Evolutionary conservation across 495 filamentous ascomycete genomes (phyloP).

Genomic region (Bacidia gigantensis): DNA sequence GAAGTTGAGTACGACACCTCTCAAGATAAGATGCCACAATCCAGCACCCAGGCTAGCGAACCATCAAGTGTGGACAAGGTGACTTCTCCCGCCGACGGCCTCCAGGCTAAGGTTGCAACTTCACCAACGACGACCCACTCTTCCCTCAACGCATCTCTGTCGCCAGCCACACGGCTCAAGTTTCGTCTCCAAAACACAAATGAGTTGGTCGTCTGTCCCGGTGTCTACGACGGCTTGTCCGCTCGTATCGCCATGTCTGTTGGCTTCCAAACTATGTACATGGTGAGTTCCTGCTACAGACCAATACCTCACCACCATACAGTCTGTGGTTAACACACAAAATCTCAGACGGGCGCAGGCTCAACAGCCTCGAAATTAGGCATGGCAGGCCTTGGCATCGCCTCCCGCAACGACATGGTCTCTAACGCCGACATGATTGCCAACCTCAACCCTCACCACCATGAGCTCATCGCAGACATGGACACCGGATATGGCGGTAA

Average conservation of each 20-base stretch:
- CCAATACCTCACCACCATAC: too few species aligned
- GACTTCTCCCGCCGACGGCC: background rate
- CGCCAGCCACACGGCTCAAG: slow-evolving; percentile 25
- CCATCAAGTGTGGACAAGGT: background rate
- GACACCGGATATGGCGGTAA: slow-evolving; percentile 52
- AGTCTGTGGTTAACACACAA: too few species aligned
- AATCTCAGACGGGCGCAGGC: slow-evolving; percentile 50
- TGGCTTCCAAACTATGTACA: slow-evolving; percentile 51
- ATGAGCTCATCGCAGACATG: slow-evolving; percentile 57
- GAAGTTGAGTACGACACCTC: background rate
- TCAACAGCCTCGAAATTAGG: slow-evolving; percentile 50
- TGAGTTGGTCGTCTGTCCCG: slow-evolving; percentile 42
- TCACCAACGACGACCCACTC: background rate
- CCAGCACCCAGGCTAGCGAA: background rate
- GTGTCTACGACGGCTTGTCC: slow-evolving; percentile 56
- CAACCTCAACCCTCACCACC: slow-evolving; percentile 39
- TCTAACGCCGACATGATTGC: slow-evolving; percentile 54
- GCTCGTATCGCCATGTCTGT: slow-evolving; percentile 48
- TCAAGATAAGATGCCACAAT: background rate
- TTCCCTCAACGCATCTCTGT: background rate
- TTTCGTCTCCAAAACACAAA: slow-evolving; percentile 24
- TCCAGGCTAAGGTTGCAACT: slow-evolving; percentile 1
- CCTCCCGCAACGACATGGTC: slow-evolving; percentile 49
- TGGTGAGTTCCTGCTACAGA: slow-evolving; percentile 44
- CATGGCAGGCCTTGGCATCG: slow-evolving; percentile 52